Base-by-base conservation (phyloP, 257 asterid genomes). In the Solanum bukasovii region DNA sequence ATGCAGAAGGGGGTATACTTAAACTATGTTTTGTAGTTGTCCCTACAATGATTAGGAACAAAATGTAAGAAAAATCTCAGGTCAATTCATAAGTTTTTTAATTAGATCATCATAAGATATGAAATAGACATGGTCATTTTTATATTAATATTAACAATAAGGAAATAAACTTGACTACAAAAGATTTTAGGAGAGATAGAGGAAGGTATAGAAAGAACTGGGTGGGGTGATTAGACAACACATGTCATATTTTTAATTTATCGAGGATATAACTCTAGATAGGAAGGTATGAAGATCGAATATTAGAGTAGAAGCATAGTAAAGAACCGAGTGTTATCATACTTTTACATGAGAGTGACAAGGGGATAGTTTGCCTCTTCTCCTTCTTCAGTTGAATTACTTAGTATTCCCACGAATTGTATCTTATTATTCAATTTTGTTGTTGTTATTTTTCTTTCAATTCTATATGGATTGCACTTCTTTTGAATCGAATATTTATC, bases 1-100 rank as follows among this genome's bases (percentile, higher is more conserved):
- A 42, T 29, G 9, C 85, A 29, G 20, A 44, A 81, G 4, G 85
- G 13, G 2, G 4, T 40, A 81, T 49, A 5, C 63, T 79, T 59
- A 21, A 59, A 59, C 27, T 59, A 20, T 59, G 27, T 59, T 56
- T 18, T 20, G 25, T 59, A 59, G 27, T 59, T 59, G 27, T 21
- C 27, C 67, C 67, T 81, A 79, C 16, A 49, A 49, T 46, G 21
- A 82, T 82, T 82, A 4, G 68, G 68, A 37, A 14, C 65, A 3
- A 9, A 44, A 46, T n/a, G 49, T 29, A 81, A 49, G 56, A 78
- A 42, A 9, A 29, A 16, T 16, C 18, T 81, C 68, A 49, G 56
- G 85, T 49, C 70, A 81, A 81, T 81, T 44, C 85, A 81, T 49
- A 46, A 18, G 68, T 81, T 81, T 81, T 29, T 20, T 2, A 49